Base-by-base conservation (phyloP, 1,284 basidiomycete species). In the Tilletia indica region DNA sequence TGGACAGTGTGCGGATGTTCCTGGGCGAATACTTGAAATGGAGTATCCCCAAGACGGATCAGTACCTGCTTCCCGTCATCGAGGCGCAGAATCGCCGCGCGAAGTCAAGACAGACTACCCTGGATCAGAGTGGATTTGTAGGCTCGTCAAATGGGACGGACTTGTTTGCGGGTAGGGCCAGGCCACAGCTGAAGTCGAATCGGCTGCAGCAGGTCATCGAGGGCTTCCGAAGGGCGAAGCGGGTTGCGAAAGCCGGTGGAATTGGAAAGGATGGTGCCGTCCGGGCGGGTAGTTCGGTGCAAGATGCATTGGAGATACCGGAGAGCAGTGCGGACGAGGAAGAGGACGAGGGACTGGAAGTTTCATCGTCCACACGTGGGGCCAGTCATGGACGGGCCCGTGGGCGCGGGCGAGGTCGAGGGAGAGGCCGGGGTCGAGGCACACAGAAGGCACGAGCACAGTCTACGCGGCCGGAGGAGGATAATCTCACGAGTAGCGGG, bases 11-110 rank as follows among this genome's bases (percentile, higher is more conserved):
- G 51, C 76, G 82, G 34, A 95, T 93, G 49, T 96, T 93, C 83
- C 87, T 99, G 75, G 88, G 88, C 54, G 89, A 91, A 70, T 93
- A 97, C 82, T 87, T 99, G 8, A 89, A 91, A 19, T 99, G 97
- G 97, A 87, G 88, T 5, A 88, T 91, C 75, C 85, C 85, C 48
- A 99, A 98, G 86, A 92, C 94, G 0, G 94, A 98, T 80, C 93
- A 97, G 74, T 88, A 95, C 48, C 86, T 99, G 16, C 87, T 96
- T 49, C 97, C 97, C 5, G 93, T 99, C 76, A 94, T 99, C 69
- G 93, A 93, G 73, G 72, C 78, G 54, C 78, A 82, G 71, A 76
- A 77, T 69, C 73, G 86, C 86, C 49, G 90, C 67, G 74, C 70
- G 6, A 67, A 80, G 11, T 74, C 77, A 5, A 68, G 75, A 4